Conservation (phyloP, 139 green algal genomes). For the Volvox africanus region DNA sequence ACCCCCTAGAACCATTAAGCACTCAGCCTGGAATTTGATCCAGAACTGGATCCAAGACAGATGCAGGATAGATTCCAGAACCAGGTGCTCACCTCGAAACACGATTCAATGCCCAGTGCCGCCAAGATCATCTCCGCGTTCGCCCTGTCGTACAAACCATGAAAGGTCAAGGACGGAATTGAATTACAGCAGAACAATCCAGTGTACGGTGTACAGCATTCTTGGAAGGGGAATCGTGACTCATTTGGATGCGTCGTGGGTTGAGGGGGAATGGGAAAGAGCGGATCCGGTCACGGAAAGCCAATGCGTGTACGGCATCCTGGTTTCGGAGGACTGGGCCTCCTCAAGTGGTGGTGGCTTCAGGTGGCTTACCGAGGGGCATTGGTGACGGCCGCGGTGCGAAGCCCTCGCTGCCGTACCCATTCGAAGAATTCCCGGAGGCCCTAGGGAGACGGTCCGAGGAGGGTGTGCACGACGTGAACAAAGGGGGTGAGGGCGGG, state of each 20-base stretch:
- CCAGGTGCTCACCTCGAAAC: slow-evolving; percentile 68
- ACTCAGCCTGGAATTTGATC: no score
- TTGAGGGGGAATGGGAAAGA: no score
- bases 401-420: slow-evolving; percentile 64
- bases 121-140: slow-evolving; percentile 87
- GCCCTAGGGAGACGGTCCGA: slow-evolving; percentile 52
- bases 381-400: slow-evolving; percentile 84
- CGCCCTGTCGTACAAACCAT: slow-evolving; percentile 17
- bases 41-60: background rate
- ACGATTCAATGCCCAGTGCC: slow-evolving; percentile 68
- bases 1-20: no score
- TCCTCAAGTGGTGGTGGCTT: no score
- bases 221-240: no score
- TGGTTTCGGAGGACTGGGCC: background rate
- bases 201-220: no score
- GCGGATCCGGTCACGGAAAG: no score
- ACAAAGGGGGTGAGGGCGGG: background rate
- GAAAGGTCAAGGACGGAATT: background rate
- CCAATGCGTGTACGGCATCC: no score
- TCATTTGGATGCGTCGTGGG: no score
- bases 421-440: slow-evolving; percentile 75
- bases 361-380: slow-evolving; percentile 60
- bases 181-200: no score
- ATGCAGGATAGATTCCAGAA: no score
- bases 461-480: background rate